Percentiles rank a stretch among this genome's conserved stretches.
phyloP scores from a whole-genome alignment of 1,139 yeast genomes.

The Blastobotrys petasosporus region DNA sequence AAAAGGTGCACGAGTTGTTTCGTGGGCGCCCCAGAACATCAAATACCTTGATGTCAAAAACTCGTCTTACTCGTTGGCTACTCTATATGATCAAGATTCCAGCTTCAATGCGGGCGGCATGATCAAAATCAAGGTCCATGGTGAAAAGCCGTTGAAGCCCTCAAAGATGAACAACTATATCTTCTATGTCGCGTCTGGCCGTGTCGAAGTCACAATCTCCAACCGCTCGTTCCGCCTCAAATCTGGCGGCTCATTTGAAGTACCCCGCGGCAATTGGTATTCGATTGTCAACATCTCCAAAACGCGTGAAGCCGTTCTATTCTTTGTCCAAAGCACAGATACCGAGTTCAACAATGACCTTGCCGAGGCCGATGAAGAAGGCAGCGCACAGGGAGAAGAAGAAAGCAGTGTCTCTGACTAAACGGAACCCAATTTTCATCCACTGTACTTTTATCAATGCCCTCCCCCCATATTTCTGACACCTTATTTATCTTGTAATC shows the following conservation, averaged over 20 bases:
- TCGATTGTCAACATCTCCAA: slow-evolving; percentile 53
- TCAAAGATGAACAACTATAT: slow-evolving; percentile 66
- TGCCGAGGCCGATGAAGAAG: slow-evolving; percentile 1
- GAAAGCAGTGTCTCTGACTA: not conserved
- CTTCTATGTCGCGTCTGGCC: slow-evolving; percentile 69
- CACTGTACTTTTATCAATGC: not conserved
- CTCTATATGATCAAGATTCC: slow-evolving; percentile 60
- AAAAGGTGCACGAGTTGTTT: slow-evolving; percentile 48
- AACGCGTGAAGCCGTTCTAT: slow-evolving; percentile 51
- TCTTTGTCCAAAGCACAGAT: slow-evolving; percentile 68
- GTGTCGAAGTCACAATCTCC: slow-evolving; percentile 60
- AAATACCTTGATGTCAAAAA: slow-evolving; percentile 42
- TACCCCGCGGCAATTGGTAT: slow-evolving; percentile 73
- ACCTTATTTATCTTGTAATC: too few species aligned
- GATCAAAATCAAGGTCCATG: slow-evolving; percentile 53
- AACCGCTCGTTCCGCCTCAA: slow-evolving; percentile 56
- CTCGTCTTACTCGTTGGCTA: slow-evolving; percentile 58
- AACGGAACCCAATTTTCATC: too few species aligned
- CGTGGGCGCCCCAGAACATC: slow-evolving; percentile 65
- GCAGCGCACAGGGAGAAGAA: not conserved
- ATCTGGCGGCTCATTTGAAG: slow-evolving; percentile 72
- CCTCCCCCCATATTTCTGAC: too few species aligned
- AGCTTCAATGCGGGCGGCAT: slow-evolving; percentile 74
- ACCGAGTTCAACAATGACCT: slow-evolving; percentile 23
- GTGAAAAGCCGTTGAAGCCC: slow-evolving; percentile 54